Evolutionary conservation across 768 basidiomycete species (phyloP).

Genomic region (Tylopilus subfusipes): DNA sequence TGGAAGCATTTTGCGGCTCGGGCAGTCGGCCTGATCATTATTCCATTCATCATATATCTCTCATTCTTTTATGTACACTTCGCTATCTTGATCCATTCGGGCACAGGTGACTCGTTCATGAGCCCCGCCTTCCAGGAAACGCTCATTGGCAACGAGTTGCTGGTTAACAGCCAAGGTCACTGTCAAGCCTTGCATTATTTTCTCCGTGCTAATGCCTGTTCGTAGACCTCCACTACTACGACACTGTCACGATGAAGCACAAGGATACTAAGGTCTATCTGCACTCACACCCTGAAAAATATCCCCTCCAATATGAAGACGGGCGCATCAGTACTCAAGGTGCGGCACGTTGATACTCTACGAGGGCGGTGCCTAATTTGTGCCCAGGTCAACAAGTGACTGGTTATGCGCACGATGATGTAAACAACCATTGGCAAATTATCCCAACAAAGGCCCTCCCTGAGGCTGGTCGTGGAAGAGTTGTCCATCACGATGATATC

Average conservation of each 20-base stretch:
- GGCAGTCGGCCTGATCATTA: slow-evolving; percentile 74
- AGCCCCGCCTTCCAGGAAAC: slow-evolving; percentile 98
- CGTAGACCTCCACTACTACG: slow-evolving; percentile 90
- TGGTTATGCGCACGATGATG: slow-evolving; percentile 90
- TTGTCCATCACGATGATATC: slow-evolving; percentile 86
- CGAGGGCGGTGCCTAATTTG: background rate
- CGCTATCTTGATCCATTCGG: slow-evolving; percentile 79
- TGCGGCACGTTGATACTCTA: slow-evolving; percentile 16
- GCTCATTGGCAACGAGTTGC: slow-evolving; percentile 83
- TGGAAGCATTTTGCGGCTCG: slow-evolving; percentile 86
- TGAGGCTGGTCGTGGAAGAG: slow-evolving; percentile 87
- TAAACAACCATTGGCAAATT: slow-evolving; percentile 95
- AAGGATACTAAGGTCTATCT: slow-evolving; percentile 91
- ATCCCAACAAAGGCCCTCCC: slow-evolving; percentile 94
- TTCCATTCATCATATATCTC: slow-evolving; percentile 90
- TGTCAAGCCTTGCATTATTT: background rate
- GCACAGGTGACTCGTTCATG: slow-evolving; percentile 96
- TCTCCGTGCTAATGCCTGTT: background rate
- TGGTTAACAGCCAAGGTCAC: slow-evolving; percentile 88
- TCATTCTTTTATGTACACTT: slow-evolving; percentile 98
- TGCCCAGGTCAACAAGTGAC: slow-evolving; percentile 87
- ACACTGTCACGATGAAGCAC: slow-evolving; percentile 83
- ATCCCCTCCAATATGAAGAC: slow-evolving; percentile 93
- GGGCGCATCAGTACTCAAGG: slow-evolving; percentile 94
- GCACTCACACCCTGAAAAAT: slow-evolving; percentile 88